Conservation (phyloP, 164 flowering plant genomes). For the Protea cynaroides region DNA sequence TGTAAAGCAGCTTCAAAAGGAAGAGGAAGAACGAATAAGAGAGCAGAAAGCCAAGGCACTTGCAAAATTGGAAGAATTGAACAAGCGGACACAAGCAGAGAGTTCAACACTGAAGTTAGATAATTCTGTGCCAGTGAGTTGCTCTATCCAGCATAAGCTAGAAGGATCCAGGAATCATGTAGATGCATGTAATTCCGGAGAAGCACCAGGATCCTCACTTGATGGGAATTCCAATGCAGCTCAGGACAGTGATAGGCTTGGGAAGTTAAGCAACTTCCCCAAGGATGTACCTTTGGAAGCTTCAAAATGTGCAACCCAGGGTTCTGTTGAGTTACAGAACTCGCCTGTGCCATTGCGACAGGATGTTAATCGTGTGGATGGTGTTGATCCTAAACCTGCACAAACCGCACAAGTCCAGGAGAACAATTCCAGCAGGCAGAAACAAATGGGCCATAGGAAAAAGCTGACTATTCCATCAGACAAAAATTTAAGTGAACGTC, state of each 20-base stretch:
- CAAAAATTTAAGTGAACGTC: conserved; percentile 22
- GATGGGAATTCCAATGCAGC: conserved; percentile 17
- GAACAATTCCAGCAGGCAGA: conserved; percentile 35
- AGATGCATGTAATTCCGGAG: conserved; percentile 10
- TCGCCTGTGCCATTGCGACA: conserved; percentile 17
- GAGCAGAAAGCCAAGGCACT: conserved; percentile 93
- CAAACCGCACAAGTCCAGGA: conserved; percentile 22
- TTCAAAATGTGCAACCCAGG: conserved; percentile 17
- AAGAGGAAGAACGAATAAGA: conserved; percentile 83
- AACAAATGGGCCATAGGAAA: conserved; percentile 41
- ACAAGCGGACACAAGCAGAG: conserved; percentile 55
- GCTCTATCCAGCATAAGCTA: conserved; percentile 22
- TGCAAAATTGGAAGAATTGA: conserved; percentile 89
- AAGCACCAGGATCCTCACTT: conserved; percentile 10
- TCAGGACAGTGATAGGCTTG: conserved; percentile 15
- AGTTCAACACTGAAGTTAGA: conserved; percentile 34
- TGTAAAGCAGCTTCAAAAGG: conserved; percentile 70
- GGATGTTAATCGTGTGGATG: conserved; percentile 16
- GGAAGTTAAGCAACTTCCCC: conserved; percentile 17
- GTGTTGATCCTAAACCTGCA: conserved; percentile 15
- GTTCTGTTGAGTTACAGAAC: conserved; percentile 11
- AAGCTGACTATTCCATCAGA: conserved; percentile 35
- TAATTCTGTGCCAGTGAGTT: conserved; percentile 10
- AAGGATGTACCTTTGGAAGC: conserved; percentile 17
- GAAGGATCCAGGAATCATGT: conserved; percentile 21